phyloP scores from a whole-genome alignment of 2,329 filamentous ascomycete species.

The Aphanoascus verrucosus region DNA sequence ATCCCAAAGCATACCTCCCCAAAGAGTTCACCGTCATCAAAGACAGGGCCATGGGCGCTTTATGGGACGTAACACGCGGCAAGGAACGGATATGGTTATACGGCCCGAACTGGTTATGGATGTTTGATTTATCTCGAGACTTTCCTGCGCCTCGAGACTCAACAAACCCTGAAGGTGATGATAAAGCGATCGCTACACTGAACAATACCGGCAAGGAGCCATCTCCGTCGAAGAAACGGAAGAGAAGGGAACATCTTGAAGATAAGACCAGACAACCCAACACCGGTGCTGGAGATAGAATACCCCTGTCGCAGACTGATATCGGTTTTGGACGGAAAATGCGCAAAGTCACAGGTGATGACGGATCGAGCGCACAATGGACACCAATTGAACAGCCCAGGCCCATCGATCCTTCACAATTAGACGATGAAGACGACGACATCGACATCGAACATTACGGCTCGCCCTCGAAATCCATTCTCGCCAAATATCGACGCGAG shows the following conservation, averaged over 20 bases:
- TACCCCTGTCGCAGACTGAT: conserved; percentile 36
- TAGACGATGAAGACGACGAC: conserved; percentile 16
- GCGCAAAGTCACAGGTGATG: conserved; percentile 36
- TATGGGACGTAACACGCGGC: conserved; percentile 60
- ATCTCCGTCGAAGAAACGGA: conserved; percentile 30
- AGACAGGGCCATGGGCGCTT: conserved; percentile 69
- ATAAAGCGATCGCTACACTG: neutral
- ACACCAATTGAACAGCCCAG: conserved; percentile 26
- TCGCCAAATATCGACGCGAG: conserved; percentile 5
- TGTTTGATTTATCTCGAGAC: conserved; percentile 75
- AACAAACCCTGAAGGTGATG: conserved; percentile 18
- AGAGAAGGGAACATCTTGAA: conserved; percentile 25
- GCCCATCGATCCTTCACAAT: conserved; percentile 11
- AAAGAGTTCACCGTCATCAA: conserved; percentile 60
- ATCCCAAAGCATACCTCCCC: conserved; percentile 65
- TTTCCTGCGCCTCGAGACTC: conserved; percentile 39
- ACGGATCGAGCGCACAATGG: conserved; percentile 28
- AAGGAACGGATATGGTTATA: conserved; percentile 74
- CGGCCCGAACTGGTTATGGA: conserved; percentile 74
- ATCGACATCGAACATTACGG: neutral
- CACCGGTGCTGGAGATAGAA: conserved; percentile 47
- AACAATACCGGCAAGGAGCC: conserved; percentile 12
- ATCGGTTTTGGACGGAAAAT: conserved; percentile 40
- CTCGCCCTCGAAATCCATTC: neutral
- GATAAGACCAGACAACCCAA: conserved; percentile 35